Evolutionary conservation across 495 filamentous ascomycete species (phyloP), one percentile per base, ranked within the genome.

Genomic region (Hyaloscypha bicolor): DNA sequence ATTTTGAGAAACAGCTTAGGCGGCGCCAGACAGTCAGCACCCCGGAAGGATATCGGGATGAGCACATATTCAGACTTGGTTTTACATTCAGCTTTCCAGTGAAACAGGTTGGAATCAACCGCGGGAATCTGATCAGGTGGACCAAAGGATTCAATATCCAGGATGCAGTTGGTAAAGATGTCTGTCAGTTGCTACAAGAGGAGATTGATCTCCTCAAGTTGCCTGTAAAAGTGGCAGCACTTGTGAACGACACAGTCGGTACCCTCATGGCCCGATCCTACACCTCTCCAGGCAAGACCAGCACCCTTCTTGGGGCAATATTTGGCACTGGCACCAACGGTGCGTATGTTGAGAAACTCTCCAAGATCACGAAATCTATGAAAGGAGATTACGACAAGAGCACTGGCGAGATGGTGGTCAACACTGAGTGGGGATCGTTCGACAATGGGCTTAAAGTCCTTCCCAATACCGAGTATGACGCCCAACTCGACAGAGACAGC

Each of bases 21-120:
- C 86, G 89, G 61, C 84, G 86, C 33, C 77, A 82, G 64, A 85
- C 87, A 3, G 77, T 80, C 35, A 82, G 79, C 76, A 78, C 80
- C 19, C 79, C 79, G 1, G 82, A 85, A 31, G 85, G 82, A 9
- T 85, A 79, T 68, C 78, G 76, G 51, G 85, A 90, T 45, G 86
- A 92, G 74, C 83, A 96, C 55, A 83, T 94, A 62, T 96, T 99
- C 76, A 88, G 93, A 72, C 82, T 99, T 14, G 95, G 95, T 19
- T 98, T 99, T 80, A 98, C 95, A 42, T 99, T 99, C 81, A 94
- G 90, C 76, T 99, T 99, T 78, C 95, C 95, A 19, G 95, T 99
- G 31, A 88, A 96, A 71, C 95, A 99, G 73, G 80, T 88, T 66
- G 93, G 93, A 29, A 95, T 99, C 74, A 98, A 98, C 82, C 92